These are phyloP conservation scores for Xylariaceae sp. DNA, from an alignment of 2,329 filamentous ascomycete genomes.

Conservation along the genomic window DNA sequence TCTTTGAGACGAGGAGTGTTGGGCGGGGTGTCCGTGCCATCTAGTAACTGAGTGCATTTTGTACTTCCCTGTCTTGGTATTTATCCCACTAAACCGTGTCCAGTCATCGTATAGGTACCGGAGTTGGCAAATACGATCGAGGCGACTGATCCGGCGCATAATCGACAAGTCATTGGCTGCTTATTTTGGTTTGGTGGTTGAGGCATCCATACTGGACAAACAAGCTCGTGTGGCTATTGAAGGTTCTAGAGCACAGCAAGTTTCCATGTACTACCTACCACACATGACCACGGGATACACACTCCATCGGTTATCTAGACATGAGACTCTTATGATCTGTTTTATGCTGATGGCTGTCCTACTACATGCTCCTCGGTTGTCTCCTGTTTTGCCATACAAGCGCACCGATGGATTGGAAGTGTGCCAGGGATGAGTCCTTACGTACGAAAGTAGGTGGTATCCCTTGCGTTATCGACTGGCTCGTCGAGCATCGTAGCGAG, in stretches of 20 bases:
- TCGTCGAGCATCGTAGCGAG: too few species aligned
- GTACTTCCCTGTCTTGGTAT: background rate
- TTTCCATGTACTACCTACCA: too few species aligned
- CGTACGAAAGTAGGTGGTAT: too few species aligned
- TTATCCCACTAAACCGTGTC: background rate
- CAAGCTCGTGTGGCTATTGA: too few species aligned
- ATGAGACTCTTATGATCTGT: background rate
- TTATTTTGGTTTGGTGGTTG: background rate
- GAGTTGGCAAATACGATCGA: background rate
- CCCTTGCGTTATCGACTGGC: too few species aligned
- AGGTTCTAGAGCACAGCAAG: too few species aligned
- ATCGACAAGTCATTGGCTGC: background rate
- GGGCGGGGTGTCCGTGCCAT: slow-evolving; percentile 58
- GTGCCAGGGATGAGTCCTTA: background rate
- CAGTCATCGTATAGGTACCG: background rate
- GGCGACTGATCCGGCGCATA: background rate
- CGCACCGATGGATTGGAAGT: background rate
- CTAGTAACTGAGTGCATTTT: slow-evolving; percentile 16
- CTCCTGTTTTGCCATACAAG: background rate
- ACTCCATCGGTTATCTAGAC: background rate
- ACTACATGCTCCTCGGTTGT: background rate
- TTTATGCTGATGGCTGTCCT: background rate
- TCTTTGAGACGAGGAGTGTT: slow-evolving; percentile 73
- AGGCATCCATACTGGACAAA: too few species aligned
- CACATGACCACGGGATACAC: too few species aligned